Evolutionary conservation across 1,139 yeast genomes (phyloP), one percentile per base, ranked within the genome.

Genomic region (Protomyces inouyei): DNA sequence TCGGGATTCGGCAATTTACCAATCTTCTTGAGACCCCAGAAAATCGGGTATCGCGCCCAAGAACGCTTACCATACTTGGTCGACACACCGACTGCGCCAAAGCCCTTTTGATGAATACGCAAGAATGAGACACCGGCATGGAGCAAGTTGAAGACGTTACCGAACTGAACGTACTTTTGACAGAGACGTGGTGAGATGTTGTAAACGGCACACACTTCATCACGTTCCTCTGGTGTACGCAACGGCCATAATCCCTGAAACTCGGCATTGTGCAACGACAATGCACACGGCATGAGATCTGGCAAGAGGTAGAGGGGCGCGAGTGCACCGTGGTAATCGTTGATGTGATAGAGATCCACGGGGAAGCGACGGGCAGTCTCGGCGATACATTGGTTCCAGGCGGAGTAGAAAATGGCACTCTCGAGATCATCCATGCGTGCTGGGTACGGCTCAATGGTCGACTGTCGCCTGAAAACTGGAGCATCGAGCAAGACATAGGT

Each of bases 341-440:
- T 65, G 59, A 65, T 65, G 38, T 65, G 67, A 40, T 65, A 65
- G 18, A 65, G 45, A 40, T 65, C 67, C n/a, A 65, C 61, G 4
- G 65, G 67, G 60, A 52, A 60, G 1, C 67, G 63, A n/a, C 67
- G 46, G 8, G 60, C 57, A 5, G 64, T 52, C 55, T 65, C 67
- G 10, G 67, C 67, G 23, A 65, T 65, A 52, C 67, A 65, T 46
- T 65, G 67, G 43, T 65, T 65, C 67, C 67, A 65, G 10, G 67
- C 65, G 10, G 67, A 65, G 23, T 65, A 65, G 64, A 65, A 65
- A 40, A 65, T 63, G 32, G 67, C 67, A n/a, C 61, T 53, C 23
- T 61, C 67, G 18, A 65, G 66, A 25, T 65, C 67, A 14, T 65
- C 67, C 67, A 65, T 65, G 18, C 67, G 67, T 10, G 67, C 66